Conservation (phyloP, 306 rosid species). For the Oxytropis ochrocephala region DNA sequence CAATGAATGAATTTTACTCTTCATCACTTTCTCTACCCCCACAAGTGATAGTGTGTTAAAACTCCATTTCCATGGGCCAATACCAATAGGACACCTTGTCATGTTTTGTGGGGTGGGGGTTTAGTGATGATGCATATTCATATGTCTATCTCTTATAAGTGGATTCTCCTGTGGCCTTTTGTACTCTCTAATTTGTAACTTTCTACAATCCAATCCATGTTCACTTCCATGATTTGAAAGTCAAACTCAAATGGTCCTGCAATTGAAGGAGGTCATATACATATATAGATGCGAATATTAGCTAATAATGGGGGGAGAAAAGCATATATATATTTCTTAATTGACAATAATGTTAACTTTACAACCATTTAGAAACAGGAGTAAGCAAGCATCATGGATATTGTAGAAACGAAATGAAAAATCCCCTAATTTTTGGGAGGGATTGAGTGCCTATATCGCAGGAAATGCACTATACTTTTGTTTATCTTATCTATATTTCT, state of each 20-base stretch:
- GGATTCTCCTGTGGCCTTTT: slow-evolving; percentile 13
- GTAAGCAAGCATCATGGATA: too few species aligned
- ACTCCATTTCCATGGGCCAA: background rate
- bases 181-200: background rate
- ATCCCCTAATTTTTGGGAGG: too few species aligned
- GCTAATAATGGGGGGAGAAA: background rate
- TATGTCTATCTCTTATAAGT: background rate
- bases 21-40: too few species aligned
- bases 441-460: too few species aligned
- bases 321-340: background rate
- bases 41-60: background rate
- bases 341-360: background rate
- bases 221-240: background rate
- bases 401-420: too few species aligned
- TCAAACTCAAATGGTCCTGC: background rate
- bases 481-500: too few species aligned
- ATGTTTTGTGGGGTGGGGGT: background rate
- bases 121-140: background rate
- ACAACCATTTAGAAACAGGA: background rate
- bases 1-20: too few species aligned
- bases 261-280: background rate
- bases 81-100: background rate
- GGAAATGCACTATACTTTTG: too few species aligned
- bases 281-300: background rate
- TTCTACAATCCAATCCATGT: background rate